Evolutionary conservation across 495 filamentous ascomycete genomes (phyloP).

Genomic region (Neurospora sp.): DNA sequence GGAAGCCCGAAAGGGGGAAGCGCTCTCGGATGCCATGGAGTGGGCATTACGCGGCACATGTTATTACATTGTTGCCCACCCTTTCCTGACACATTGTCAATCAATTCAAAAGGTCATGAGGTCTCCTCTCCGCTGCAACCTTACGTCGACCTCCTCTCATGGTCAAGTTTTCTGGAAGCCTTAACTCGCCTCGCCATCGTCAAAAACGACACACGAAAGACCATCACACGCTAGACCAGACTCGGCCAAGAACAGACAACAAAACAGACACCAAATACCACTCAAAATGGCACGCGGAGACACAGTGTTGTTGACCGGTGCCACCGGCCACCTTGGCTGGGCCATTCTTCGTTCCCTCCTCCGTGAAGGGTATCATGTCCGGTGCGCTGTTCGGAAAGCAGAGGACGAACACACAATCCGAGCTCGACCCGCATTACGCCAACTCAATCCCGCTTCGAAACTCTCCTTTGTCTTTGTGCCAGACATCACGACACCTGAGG

Average conservation of each 20-base stretch:
- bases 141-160: background rate
- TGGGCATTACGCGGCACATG: background rate
- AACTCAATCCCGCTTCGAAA: constrained; percentile 17
- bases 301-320: background rate
- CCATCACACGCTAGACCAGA: background rate
- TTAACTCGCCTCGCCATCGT: background rate
- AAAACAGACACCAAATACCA: background rate
- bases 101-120: background rate
- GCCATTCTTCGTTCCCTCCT: constrained; percentile 27
- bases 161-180: background rate
- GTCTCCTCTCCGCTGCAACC: background rate
- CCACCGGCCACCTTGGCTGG: constrained; percentile 3
- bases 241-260: background rate
- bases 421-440: constrained; percentile 18
- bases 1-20: background rate
- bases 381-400: constrained; percentile 35
- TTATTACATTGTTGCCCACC: background rate
- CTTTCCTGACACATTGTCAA: background rate
- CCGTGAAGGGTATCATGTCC: constrained; percentile 31
- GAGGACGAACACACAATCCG: constrained; percentile 20
- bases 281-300: background rate
- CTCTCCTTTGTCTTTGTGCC: constrained; percentile 36
- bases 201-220: background rate
- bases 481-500: constrained; percentile 32
- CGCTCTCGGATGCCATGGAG: background rate